Conservation (phyloP, 768 basidiomycete species). For the Tubosaeta brunneosetosa region DNA sequence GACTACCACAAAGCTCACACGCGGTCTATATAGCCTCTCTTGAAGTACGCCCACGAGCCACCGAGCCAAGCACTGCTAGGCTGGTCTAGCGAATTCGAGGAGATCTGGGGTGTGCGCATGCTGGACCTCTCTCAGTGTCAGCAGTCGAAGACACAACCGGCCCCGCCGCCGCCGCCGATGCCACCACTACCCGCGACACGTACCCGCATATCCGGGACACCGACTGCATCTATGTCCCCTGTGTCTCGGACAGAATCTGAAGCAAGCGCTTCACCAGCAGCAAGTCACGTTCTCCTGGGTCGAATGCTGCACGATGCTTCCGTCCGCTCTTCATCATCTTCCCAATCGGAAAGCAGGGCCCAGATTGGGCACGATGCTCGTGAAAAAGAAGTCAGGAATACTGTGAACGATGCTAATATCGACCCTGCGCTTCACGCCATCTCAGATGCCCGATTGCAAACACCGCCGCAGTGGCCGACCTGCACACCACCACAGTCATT, state of each 20-base stretch:
- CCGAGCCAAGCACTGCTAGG: constrained; percentile 45
- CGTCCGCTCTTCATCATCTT: constrained; percentile 23
- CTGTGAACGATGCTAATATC: constrained; percentile 26
- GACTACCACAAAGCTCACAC: constrained; percentile 15
- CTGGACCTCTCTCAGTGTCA: constrained; percentile 39
- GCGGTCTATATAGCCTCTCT: constrained; percentile 47
- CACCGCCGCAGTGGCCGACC: constrained; percentile 10
- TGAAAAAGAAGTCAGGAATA: constrained; percentile 26
- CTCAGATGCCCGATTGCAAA: constrained; percentile 19
- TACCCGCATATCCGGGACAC: constrained; percentile 8
- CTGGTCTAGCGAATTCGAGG: constrained; percentile 63
- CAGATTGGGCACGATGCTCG: constrained; percentile 18
- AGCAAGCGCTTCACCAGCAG: constrained; percentile 6
- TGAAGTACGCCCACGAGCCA: constrained; percentile 59
- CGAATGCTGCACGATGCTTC: constrained; percentile 35
- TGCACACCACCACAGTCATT: constrained; percentile 39
- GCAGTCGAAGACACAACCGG: constrained; percentile 14
- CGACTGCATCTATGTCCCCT: constrained; percentile 17
- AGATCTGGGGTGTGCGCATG: constrained; percentile 59
- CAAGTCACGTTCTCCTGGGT: constrained; percentile 30
- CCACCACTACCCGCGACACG: constrained; percentile 30
- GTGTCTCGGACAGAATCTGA: constrained; percentile 21
- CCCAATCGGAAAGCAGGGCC: constrained; percentile 17
- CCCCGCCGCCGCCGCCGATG: constrained; percentile 23
- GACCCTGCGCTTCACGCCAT: constrained; percentile 29